Evolutionary conservation across 805 yeast genomes (phyloP), one percentile per base, ranked within the genome.

Genomic region (Candida awuae): DNA sequence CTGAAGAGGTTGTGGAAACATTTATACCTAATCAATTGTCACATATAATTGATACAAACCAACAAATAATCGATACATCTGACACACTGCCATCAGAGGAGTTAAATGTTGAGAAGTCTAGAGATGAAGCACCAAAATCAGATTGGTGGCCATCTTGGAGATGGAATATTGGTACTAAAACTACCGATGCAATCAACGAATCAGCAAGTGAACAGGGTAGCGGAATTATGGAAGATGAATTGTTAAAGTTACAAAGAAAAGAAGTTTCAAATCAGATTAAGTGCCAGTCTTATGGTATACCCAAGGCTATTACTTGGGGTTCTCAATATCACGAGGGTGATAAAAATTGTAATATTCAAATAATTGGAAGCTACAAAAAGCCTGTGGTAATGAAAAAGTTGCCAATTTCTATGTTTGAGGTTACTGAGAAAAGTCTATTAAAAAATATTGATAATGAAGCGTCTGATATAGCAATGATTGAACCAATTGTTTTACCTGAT

Each of bases 291-390:
- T 41, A 52, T 9, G 44, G 44, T 6, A 41, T 43, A 6, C 37
- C 48, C 4, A 48, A 44, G n/a, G 42, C 59, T 6, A 28, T 42
- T 3, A 49, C 62, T 1, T 61, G 66, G 66, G 62, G 58, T 0
- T 57, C 43, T 27, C 47, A 26, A 6, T 46, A 44, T 32, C 26
- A 12, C 25, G 25, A 35, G 14, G 38, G 39, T 7, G 29, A 42
- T 14, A 31, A 33, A 1, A 34, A 34, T 19, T 61, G 61, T 0
- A 50, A 53, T 20, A 44, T 61, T 15, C 48, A 59, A 2, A 51
- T 61, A 7, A 42, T 49, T 23, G 66, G 64, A 2, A 53, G 53
- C 16, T 49, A 52, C 20, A 45, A 44, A 17, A 46, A 48, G 14
- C 63, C 66, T 1, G 56, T 54, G 1, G 29, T 37, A 5, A 42